Evolutionary conservation across 257 asterid genomes (phyloP).

Genomic region (Coffea canephora): DNA sequence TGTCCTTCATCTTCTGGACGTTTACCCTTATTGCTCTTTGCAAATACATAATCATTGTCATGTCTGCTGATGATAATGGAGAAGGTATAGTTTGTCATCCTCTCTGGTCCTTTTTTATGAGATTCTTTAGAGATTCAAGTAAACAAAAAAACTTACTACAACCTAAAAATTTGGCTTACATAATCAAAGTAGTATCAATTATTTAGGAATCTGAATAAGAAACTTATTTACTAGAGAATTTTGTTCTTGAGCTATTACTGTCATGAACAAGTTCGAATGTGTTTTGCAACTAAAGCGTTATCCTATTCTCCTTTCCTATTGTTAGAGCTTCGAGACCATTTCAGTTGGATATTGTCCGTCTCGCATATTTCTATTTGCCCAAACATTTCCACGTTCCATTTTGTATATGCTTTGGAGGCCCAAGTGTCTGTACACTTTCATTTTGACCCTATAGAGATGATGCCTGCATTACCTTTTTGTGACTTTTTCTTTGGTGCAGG

Average conservation of each 20-base stretch:
- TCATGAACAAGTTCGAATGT: neutral
- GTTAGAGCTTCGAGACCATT: neutral
- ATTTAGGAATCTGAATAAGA: neutral
- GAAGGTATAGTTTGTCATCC: slow-evolving; percentile 28
- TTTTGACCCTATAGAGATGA: neutral
- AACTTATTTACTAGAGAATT: neutral
- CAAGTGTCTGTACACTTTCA: neutral
- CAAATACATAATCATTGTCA: slow-evolving; percentile 30
- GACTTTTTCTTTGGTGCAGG: slow-evolving; percentile 20
- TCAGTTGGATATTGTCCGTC: neutral
- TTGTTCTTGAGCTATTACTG: neutral
- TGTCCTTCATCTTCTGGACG: slow-evolving; percentile 44
- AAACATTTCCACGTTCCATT: neutral
- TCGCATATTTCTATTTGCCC: neutral
- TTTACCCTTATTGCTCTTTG: slow-evolving; percentile 35
- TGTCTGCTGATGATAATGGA: slow-evolving; percentile 40
- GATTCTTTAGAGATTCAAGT: slow-evolving; percentile 2
- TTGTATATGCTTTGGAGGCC: neutral
- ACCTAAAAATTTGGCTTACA: neutral
- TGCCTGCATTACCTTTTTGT: neutral
- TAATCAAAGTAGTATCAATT: neutral
- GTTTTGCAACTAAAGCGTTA: neutral
- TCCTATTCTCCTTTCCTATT: neutral
- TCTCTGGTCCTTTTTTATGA: neutral
- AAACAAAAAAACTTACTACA: neutral